Evolutionary conservation across 345 rosid genomes (phyloP).

Genomic region (Eucalyptus tenuipes): DNA sequence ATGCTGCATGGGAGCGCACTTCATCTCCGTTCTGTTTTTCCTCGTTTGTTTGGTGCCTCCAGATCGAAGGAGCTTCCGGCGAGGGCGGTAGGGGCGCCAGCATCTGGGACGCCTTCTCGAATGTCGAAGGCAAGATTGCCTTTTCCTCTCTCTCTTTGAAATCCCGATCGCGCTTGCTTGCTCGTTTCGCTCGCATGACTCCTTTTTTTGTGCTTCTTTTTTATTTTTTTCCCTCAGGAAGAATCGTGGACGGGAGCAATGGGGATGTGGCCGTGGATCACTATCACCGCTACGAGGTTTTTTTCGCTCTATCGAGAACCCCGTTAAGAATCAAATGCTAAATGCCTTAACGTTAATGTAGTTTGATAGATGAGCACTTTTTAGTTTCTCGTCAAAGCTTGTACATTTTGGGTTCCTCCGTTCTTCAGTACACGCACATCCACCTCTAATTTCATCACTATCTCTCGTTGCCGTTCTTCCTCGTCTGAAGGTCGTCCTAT

Average conservation of each 20-base stretch:
- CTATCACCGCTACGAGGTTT: slow-evolving; percentile 72
- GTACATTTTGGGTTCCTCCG: neutral
- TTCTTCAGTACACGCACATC: neutral
- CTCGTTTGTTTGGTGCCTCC: neutral
- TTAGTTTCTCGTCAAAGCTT: neutral
- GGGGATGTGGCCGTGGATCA: slow-evolving; percentile 75
- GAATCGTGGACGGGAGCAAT: slow-evolving; percentile 52
- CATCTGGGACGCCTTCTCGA: slow-evolving; percentile 88
- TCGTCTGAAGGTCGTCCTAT: neutral
- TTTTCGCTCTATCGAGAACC: neutral
- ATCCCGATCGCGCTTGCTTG: neutral
- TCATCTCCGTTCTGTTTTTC: neutral
- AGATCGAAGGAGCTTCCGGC: slow-evolving; percentile 84
- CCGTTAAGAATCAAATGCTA: neutral
- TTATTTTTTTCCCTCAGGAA: slow-evolving; percentile 22
- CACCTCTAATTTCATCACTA: neutral
- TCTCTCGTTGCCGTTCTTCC: neutral
- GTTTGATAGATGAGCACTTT: neutral
- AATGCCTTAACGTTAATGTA: neutral
- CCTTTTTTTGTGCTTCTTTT: neutral
- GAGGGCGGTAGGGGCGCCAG: slow-evolving; percentile 75
- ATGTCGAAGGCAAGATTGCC: slow-evolving; percentile 25
- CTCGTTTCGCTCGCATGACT: neutral
- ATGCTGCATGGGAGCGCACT: neutral
- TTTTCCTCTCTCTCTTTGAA: neutral